These are phyloP conservation scores for Oleoguttula mirabilis DNA, from an alignment of 495 filamentous ascomycete genomes.

Conservation along the genomic window DNA sequence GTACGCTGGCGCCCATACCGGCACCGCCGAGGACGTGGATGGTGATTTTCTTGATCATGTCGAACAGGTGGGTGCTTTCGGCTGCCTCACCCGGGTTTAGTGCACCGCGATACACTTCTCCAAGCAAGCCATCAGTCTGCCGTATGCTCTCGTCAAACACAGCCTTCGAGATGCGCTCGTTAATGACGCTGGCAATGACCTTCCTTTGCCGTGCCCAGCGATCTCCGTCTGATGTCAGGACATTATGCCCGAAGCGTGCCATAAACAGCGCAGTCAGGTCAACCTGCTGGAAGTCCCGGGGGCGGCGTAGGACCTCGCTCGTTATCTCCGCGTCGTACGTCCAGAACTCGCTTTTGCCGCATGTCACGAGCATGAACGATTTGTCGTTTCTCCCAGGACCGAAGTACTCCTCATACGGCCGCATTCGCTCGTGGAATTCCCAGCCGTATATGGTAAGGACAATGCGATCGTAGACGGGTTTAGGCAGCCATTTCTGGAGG, in stretches of 20 bases:
- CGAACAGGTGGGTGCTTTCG: conserved; percentile 22
- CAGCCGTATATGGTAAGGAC: conserved; percentile 23
- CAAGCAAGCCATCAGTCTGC: conserved; percentile 23
- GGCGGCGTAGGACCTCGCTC: conserved; percentile 20
- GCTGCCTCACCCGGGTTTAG: not conserved
- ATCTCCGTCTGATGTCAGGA: conserved; percentile 24
- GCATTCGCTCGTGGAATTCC: conserved; percentile 23
- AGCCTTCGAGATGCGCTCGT: conserved; percentile 25
- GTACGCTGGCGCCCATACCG: conserved; percentile 21
- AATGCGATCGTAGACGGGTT: conserved; percentile 19
- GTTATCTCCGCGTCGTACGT: conserved; percentile 20
- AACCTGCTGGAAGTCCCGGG: conserved; percentile 22
- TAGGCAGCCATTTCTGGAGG: conserved; percentile 20
- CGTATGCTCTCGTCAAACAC: conserved; percentile 24
- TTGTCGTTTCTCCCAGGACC: conserved; percentile 18
- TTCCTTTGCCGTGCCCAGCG: conserved; percentile 24
- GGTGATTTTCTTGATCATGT: conserved; percentile 26
- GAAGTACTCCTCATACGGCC: conserved; percentile 18
- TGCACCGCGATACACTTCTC: conserved; percentile 8
- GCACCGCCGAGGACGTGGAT: conserved; percentile 24
- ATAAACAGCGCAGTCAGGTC: conserved; percentile 19
- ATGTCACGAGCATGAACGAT: conserved; percentile 21
- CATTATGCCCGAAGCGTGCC: conserved; percentile 23
- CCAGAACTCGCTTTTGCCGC: conserved; percentile 22
- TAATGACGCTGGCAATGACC: conserved; percentile 23